Percentiles rank a stretch among this genome's conserved stretches.
Evolutionary conservation across 257 asterid genomes (phyloP).

Genomic region (Capsicum rhomboideum): DNA sequence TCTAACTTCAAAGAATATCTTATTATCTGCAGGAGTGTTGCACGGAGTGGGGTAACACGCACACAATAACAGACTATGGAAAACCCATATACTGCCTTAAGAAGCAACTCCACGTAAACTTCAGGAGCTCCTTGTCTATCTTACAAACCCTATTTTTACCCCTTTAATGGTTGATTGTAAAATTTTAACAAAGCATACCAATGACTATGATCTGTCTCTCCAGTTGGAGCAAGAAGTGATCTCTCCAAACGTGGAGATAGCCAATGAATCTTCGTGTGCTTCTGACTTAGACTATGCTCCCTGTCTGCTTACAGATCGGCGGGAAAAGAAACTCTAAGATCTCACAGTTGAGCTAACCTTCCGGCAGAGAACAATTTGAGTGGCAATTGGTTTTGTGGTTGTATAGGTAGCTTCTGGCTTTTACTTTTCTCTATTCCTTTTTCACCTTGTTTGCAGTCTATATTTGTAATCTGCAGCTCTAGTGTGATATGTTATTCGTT

Average conservation of each 20-base stretch:
- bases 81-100: slow-evolving; percentile 3
- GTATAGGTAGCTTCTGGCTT: slow-evolving; percentile 66
- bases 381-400: slow-evolving; percentile 47
- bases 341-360: slow-evolving; percentile 60
- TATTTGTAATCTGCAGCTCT: slow-evolving; percentile 71
- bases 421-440: slow-evolving; percentile 29
- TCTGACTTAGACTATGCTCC: slow-evolving; percentile 66
- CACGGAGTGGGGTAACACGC: slow-evolving; percentile 71
- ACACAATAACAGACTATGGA: slow-evolving; percentile 42
- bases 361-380: slow-evolving; percentile 43
- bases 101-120: slow-evolving; percentile 19
- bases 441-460: slow-evolving; percentile 53
- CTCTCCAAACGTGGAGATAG: background rate
- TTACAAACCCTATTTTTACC: slow-evolving; percentile 22
- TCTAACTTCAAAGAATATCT: background rate
- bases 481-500: slow-evolving; percentile 65
- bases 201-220: slow-evolving; percentile 21
- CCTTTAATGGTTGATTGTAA: slow-evolving; percentile 40
- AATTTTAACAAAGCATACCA: slow-evolving; percentile 63
- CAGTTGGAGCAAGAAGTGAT: slow-evolving; percentile 30
- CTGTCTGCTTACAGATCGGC: slow-evolving; percentile 37
- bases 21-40: slow-evolving; percentile 42
- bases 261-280: slow-evolving; percentile 40
- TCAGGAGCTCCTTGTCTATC: slow-evolving; percentile 22
- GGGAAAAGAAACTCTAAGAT: slow-evolving; percentile 34